Conservation (phyloP, 169 alveolate species). For the Plasmodium blacklocki region DNA sequence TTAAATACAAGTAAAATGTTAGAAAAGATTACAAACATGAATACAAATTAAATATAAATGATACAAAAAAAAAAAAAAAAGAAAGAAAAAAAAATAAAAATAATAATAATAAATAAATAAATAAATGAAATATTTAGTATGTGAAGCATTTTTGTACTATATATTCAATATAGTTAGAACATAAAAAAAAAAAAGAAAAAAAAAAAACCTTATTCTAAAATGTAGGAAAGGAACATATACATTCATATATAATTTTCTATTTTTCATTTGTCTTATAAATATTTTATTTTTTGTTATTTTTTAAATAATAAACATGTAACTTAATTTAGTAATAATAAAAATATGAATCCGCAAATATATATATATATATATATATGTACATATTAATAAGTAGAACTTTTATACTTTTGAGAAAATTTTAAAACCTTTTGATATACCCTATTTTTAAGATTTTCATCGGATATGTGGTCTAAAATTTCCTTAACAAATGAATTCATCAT, state of each 20-base stretch:
- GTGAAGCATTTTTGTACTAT: too few species aligned
- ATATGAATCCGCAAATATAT: neutral
- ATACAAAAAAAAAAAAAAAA: constrained; percentile 13
- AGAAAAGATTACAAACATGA: neutral
- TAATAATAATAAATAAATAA: too few species aligned
- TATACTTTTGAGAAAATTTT: constrained; percentile 44
- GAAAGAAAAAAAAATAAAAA: neutral
- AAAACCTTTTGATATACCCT: constrained; percentile 47
- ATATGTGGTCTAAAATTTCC: constrained; percentile 63
- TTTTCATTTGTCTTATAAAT: too few species aligned
- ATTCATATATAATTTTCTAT: too few species aligned
- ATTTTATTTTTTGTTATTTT: too few species aligned
- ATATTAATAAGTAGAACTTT: neutral
- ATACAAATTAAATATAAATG: constrained; percentile 15
- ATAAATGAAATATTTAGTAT: too few species aligned
- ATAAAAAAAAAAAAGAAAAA: too few species aligned
- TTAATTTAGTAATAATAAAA: too few species aligned
- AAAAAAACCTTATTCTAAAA: too few species aligned
- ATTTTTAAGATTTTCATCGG: constrained; percentile 59
- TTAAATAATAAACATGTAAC: too few species aligned
- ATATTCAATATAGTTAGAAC: too few species aligned
- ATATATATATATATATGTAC: constrained; percentile 14
- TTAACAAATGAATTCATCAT: constrained; percentile 80
- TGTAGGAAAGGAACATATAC: too few species aligned
- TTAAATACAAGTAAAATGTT: constrained; percentile 3